These are phyloP conservation scores for Lomentospora prolificans DNA, from an alignment of 2,329 filamentous ascomycete genomes.

Conservation along the genomic window DNA sequence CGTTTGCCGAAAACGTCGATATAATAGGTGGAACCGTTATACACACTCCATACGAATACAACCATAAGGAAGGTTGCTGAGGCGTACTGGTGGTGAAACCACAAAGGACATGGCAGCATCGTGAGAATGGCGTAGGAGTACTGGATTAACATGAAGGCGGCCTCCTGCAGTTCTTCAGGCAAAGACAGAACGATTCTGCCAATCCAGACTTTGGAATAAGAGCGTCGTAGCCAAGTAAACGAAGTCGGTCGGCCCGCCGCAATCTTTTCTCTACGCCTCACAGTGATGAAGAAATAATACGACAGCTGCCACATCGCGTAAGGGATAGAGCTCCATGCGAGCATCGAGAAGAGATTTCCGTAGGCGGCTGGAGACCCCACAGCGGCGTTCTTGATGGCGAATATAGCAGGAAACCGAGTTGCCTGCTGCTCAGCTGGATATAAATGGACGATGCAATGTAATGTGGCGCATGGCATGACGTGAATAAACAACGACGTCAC, in stretches of 20 bases:
- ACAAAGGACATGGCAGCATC: conserved; percentile 88
- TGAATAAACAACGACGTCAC: conserved; percentile 98
- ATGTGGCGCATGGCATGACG: conserved; percentile 92
- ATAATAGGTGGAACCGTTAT: conserved; percentile 95
- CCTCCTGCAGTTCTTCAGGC: conserved; percentile 67
- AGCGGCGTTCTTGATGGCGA: conserved; percentile 60
- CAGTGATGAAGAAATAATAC: conserved; percentile 93
- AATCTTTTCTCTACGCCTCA: conserved; percentile 91
- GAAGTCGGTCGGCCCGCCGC: conserved; percentile 90
- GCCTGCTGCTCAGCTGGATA: conserved; percentile 55
- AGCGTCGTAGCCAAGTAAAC: conserved; percentile 91
- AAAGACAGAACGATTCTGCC: conserved; percentile 75
- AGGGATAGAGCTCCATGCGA: conserved; percentile 86
- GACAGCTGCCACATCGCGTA: conserved; percentile 87
- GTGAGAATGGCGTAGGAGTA: conserved; percentile 84
- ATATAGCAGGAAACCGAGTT: conserved; percentile 72
- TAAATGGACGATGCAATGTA: conserved; percentile 88
- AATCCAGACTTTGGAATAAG: conserved; percentile 82
- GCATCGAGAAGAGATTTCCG: conserved; percentile 68
- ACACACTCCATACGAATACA: conserved; percentile 91
- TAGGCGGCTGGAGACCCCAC: conserved; percentile 73
- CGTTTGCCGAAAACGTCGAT: conserved; percentile 96
- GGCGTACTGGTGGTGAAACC: conserved; percentile 83
- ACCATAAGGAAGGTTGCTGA: conserved; percentile 65
- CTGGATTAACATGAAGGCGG: conserved; percentile 93